phyloP scores from a whole-genome alignment of 2,329 filamentous ascomycete genomes.

The Calonectria pseudoturangicola region DNA sequence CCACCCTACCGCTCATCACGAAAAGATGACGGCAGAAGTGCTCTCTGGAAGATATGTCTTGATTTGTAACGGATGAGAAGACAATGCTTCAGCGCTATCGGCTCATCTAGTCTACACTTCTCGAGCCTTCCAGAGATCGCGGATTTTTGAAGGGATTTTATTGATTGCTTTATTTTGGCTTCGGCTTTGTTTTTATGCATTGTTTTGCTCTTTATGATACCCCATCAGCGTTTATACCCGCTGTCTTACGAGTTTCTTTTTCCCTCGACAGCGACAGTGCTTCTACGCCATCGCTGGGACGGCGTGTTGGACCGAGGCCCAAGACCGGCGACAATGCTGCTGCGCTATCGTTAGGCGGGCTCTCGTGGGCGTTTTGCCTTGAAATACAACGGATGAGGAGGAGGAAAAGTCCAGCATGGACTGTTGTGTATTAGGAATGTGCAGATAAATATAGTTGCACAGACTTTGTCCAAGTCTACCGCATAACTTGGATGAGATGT shows the following conservation, averaged over 20 bases:
- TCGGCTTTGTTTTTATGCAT: conserved; percentile 48
- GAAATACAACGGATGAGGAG: conserved; percentile 26
- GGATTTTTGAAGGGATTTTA: conserved; percentile 34
- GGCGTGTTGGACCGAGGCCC: conserved; percentile 70
- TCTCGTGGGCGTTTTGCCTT: conserved; percentile 67
- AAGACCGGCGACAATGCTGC: conserved; percentile 70
- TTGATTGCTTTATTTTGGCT: conserved; percentile 43
- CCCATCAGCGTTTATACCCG: conserved; percentile 67
- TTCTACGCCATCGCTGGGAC: conserved; percentile 74
- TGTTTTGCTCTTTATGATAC: conserved; percentile 62
- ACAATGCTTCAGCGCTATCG: conserved; percentile 75
- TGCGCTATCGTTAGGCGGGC: conserved; percentile 71
- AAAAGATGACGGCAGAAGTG: conserved; percentile 62
- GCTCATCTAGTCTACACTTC: conserved; percentile 39
- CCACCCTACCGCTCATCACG: neutral
- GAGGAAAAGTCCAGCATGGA: neutral
- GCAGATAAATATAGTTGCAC: neutral
- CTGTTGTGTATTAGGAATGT: neutral
- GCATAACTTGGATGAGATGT: conserved; percentile 15
- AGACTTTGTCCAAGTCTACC: neutral
- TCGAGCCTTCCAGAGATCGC: conserved; percentile 30
- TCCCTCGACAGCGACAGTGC: conserved; percentile 73
- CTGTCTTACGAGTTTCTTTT: conserved; percentile 63
- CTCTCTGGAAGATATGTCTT: conserved; percentile 50
- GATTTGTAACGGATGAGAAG: conserved; percentile 54